A percentile compares a stretch with the other conserved stretches of the same genome.
Evolutionary conservation across 805 yeast genomes (phyloP).

Genomic region (Cyberlindnera japonica): DNA sequence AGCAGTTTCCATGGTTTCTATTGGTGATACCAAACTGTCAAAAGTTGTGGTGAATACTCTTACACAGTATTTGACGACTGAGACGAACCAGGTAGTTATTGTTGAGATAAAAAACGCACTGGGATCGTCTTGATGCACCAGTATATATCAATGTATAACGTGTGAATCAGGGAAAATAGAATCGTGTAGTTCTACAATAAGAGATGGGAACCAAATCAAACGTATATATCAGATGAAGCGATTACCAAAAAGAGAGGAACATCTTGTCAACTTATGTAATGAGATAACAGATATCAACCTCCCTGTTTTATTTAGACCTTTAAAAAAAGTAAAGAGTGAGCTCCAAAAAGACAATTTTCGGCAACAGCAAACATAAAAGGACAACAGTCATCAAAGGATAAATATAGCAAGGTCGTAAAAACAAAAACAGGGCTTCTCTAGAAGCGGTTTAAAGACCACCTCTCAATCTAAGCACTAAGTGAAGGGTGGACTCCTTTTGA

Average conservation of each 20-base stretch:
- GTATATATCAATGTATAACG: background rate
- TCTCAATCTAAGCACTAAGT: conserved; percentile 74
- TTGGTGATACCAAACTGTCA: conserved; percentile 16
- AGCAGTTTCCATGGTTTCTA: conserved; percentile 28
- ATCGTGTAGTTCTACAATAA: background rate
- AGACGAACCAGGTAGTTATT: conserved; percentile 46
- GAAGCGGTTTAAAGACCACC: conserved; percentile 51
- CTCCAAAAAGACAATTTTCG: background rate
- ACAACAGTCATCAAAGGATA: background rate
- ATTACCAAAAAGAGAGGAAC: background rate
- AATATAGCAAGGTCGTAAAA: background rate
- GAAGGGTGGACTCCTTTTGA: conserved; percentile 3
- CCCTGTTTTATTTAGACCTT: background rate
- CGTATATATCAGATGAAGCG: background rate
- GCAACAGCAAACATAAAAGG: background rate
- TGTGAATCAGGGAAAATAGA: background rate
- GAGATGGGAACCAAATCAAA: background rate
- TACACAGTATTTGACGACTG: conserved; percentile 29
- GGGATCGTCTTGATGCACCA: background rate
- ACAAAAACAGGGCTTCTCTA: background rate
- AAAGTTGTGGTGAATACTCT: conserved; percentile 26
- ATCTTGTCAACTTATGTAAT: background rate
- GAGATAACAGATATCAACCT: background rate
- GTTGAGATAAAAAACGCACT: conserved; percentile 28
- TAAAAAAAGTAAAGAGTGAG: background rate